Evolutionary conservation across 768 basidiomycete species (phyloP), one percentile per base, ranked within the genome.

Genomic region (Rhodotorula babjevae): DNA sequence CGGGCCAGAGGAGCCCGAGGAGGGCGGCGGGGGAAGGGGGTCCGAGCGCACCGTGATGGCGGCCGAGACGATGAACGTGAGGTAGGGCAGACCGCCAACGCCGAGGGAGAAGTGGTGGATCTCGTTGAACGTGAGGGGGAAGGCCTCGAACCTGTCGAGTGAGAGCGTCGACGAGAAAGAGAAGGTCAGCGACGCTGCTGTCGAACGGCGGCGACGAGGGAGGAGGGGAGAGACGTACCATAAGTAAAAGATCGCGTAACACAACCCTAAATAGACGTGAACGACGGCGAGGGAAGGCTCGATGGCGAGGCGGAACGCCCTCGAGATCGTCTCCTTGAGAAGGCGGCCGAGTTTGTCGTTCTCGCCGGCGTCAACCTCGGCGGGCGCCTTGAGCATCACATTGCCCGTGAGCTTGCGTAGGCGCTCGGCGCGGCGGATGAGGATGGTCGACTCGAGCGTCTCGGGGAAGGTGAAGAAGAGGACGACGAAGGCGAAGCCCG

Each of bases 341-440:
- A 65, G 1, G 18, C 9, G n/a, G 14, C 57, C 33, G 36, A 72
- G 27, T 3, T 27, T 25, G 40, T 46, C 72, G 67, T 44, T 29
- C 9, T 56, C 73, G 19, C 44, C 25, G 23, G 73, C 55, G 10
- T 79, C 78, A 52, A 81, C 65, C 72, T 82, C 82, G 50, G 70
- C 69, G 25, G 78, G 71, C 11, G 79, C 78, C 52, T 62, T 65
- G 61, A 82, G 72, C 12, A 77, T 55, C 23, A 69, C 29, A 79
- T 82, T 82, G 19, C 81, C 80, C 27, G 82, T 82, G 25, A 82
- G 68, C 57, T 79, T 79, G 46, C 82, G 80, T 7, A 83, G 80
- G 7, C 82, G 77, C 33, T 77, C 66, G 25, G 82, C 82, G 31
- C 82, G 81, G 12, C 80, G 77, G 57, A 78, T 70, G 50, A 83